A percentile compares a stretch with the other conserved stretches of the same genome.
phyloP scores from a whole-genome alignment of 345 rosid genomes.

The Brassica nigra region DNA sequence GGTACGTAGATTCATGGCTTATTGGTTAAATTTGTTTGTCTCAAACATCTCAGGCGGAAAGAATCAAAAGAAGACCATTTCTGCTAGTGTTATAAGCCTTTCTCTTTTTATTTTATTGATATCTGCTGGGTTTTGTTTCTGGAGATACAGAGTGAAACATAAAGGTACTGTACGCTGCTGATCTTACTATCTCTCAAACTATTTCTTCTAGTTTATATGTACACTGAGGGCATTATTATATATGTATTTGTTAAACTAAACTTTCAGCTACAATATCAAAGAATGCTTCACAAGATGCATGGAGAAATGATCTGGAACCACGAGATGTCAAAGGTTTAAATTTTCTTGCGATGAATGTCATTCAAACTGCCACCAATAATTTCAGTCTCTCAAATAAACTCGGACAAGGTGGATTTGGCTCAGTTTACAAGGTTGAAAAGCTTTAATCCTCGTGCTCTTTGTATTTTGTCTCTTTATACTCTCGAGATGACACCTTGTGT shows the following conservation, averaged over 20 bases:
- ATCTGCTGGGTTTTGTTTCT: slow-evolving; percentile 12
- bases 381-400: slow-evolving; percentile 31
- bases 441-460: not conserved
- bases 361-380: slow-evolving; percentile 30
- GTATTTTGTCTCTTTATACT: not conserved
- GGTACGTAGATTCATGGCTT: not conserved
- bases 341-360: slow-evolving; percentile 11
- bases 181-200: not conserved
- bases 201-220: too few species aligned
- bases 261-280: not conserved
- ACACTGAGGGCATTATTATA: too few species aligned
- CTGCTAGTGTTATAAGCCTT: slow-evolving; percentile 12
- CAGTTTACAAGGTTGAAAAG: slow-evolving; percentile 32
- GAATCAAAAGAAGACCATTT: not conserved
- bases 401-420: slow-evolving; percentile 41
- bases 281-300: not conserved
- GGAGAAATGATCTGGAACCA: not conserved
- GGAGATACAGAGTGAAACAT: slow-evolving; percentile 7
- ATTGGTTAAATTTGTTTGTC: not conserved
- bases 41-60: slow-evolving; percentile 13
- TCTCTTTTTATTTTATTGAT: not conserved
- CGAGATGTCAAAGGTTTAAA: not conserved
- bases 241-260: not conserved
- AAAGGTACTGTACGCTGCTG: not conserved
- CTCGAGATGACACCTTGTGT: not conserved